These are phyloP conservation scores for Fusarium siculi DNA, from an alignment of 2,329 filamentous ascomycete species.

Conservation along the genomic window DNA sequence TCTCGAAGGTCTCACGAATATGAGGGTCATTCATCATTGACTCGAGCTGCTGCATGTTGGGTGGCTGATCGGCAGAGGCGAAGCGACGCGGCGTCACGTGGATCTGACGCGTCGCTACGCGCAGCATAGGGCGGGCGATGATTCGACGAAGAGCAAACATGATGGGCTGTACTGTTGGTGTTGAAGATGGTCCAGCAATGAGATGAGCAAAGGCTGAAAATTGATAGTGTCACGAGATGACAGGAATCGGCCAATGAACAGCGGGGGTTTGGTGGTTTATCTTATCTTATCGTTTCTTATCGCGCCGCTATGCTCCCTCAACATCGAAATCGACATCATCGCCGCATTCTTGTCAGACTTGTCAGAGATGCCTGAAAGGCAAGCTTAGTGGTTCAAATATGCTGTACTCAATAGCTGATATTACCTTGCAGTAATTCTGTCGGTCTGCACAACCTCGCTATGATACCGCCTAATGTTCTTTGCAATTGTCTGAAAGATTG, in stretches of 20 bases:
- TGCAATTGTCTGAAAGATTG: background rate
- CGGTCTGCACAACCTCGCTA: background rate
- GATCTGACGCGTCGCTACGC: conserved; percentile 20
- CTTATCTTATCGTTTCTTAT: conserved; percentile 14
- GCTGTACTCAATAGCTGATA: fast-evolving
- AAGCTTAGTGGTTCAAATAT: fast-evolving
- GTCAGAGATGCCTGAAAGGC: background rate
- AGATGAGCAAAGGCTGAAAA: conserved; percentile 12
- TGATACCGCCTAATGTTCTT: background rate
- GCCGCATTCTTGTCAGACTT: background rate
- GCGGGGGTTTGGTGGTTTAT: background rate
- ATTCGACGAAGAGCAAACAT: conserved; percentile 33
- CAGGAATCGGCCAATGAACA: background rate
- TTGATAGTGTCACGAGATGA: conserved; percentile 14
- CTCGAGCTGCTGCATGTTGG: conserved; percentile 28
- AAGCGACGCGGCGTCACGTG: conserved; percentile 21
- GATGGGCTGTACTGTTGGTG: background rate
- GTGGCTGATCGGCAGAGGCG: conserved; percentile 26
- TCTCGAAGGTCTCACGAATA: conserved; percentile 35
- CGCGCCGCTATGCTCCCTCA: background rate
- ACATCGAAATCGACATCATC: background rate
- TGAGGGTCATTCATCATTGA: conserved; percentile 38
- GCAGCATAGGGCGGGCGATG: conserved; percentile 15
- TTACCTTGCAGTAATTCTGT: fast-evolving
- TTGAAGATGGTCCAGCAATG: background rate